Percentiles rank a stretch among this genome's conserved stretches.
Evolutionary conservation across 2,329 filamentous ascomycete species (phyloP).

Genomic region (Hortaea werneckii): DNA sequence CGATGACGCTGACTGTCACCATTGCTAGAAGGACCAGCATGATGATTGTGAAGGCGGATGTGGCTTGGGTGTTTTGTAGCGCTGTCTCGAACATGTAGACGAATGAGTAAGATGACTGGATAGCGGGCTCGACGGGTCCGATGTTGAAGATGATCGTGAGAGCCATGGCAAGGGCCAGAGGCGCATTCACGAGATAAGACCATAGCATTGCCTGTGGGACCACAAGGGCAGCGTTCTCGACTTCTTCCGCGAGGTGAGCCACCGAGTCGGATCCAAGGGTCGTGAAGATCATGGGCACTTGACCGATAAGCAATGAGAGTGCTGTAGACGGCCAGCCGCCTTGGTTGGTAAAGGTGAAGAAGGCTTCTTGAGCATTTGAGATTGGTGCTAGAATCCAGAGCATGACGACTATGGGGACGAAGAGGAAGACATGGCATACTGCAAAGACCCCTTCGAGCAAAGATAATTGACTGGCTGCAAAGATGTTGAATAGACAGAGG

Average conservation of each 20-base stretch:
- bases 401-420: conserved; percentile 22
- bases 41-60: conserved; percentile 23
- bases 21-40: conserved; percentile 25
- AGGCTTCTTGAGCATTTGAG: conserved; percentile 10
- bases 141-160: conserved; percentile 28
- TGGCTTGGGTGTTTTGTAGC: conserved; percentile 17
- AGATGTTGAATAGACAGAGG: conserved; percentile 19
- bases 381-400: conserved; percentile 11
- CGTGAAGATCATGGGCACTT: conserved; percentile 25
- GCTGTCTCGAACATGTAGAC: conserved; percentile 26
- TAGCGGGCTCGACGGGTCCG: conserved; percentile 21
- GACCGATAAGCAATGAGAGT: conserved; percentile 31
- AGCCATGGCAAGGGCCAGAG: conserved; percentile 18
- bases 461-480: conserved; percentile 19
- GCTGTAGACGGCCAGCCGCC: conserved; percentile 30
- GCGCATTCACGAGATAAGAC: conserved; percentile 27
- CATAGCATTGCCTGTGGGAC: conserved; percentile 34
- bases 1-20: conserved; percentile 29
- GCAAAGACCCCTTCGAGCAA: conserved; percentile 23
- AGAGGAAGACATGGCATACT: conserved; percentile 22
- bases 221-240: conserved; percentile 31
- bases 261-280: conserved; percentile 26
- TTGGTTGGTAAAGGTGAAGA: conserved; percentile 28
- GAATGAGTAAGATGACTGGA: conserved; percentile 20
- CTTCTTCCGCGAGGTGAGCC: conserved; percentile 35